Conservation (phyloP, 2,329 filamentous ascomycete genomes). For the Cladosporium sp. region DNA sequence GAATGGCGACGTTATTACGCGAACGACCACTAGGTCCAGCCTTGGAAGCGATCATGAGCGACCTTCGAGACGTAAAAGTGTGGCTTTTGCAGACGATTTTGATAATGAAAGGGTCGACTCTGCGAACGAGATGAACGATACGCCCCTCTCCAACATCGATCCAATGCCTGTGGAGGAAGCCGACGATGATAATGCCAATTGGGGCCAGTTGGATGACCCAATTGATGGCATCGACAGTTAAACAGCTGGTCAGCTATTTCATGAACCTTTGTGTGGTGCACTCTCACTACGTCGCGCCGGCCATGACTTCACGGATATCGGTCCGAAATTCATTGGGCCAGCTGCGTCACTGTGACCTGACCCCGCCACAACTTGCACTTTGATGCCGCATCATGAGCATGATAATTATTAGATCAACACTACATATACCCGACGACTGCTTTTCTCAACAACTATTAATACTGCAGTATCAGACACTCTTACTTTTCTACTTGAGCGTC, state of each 20-base stretch:
- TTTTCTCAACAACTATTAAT: too few species aligned
- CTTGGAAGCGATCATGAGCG: conserved; percentile 48
- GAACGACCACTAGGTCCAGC: not conserved
- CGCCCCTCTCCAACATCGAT: conserved; percentile 3
- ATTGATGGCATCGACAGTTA: not conserved
- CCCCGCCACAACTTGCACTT: conserved; percentile 2
- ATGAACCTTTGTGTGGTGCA: not conserved
- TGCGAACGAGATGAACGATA: conserved; percentile 12
- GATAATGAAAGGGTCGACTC: conserved; percentile 22
- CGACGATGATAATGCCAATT: conserved; percentile 5
- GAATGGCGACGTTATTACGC: conserved; percentile 71
- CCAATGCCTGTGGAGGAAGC: conserved; percentile 13
- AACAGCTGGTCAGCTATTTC: not conserved
- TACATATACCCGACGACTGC: not conserved
- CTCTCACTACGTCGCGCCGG: not conserved
- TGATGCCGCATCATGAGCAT: conserved; percentile 1
- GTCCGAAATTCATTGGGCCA: conserved; percentile 1
- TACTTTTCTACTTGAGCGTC: not conserved
- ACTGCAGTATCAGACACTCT: not conserved
- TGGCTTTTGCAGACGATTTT: conserved; percentile 29
- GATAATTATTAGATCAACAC: not conserved
- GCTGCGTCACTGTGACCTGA: conserved; percentile 3
- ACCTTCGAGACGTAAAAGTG: conserved; percentile 26
- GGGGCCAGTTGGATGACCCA: not conserved
- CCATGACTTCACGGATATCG: not conserved